Percentiles rank a stretch among this genome's conserved stretches.
Evolutionary conservation across 2,329 filamentous ascomycete genomes (phyloP).

Genomic region (Pseudocercospora macadamiae): DNA sequence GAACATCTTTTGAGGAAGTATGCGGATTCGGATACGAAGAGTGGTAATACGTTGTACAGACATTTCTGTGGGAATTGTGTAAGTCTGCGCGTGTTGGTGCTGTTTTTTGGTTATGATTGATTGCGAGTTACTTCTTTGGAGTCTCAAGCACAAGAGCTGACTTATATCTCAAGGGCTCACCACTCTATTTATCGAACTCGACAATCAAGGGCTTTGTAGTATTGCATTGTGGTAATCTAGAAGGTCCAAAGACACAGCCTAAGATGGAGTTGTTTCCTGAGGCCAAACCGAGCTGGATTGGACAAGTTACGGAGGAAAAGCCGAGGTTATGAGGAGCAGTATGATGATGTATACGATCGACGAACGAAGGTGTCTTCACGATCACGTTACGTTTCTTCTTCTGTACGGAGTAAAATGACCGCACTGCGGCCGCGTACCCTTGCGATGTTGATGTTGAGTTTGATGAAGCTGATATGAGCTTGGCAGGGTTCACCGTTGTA

Average conservation of each 20-base stretch:
- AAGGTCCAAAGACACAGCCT: slow-evolving; percentile 22
- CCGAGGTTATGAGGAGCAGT: slow-evolving; percentile 20
- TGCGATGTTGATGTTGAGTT: background rate
- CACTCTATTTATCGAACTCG: slow-evolving; percentile 28
- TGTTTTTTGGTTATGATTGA: too few species aligned
- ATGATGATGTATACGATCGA: background rate
- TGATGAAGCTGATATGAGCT: background rate
- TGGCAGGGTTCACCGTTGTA: slow-evolving; percentile 26
- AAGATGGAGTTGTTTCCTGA: slow-evolving; percentile 25
- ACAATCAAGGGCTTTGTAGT: slow-evolving; percentile 26
- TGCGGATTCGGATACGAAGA: slow-evolving; percentile 32
- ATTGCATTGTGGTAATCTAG: slow-evolving; percentile 22
- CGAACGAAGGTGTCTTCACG: too few species aligned
- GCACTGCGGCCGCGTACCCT: background rate
- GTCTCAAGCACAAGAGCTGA: too few species aligned
- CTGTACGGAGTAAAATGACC: background rate
- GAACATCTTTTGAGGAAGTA: slow-evolving; percentile 29
- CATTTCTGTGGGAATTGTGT: slow-evolving; percentile 37
- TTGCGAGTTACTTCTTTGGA: too few species aligned
- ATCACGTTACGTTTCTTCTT: too few species aligned
- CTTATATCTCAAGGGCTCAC: slow-evolving; percentile 21
- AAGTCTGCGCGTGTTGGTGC: slow-evolving; percentile 14
- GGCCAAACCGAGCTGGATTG: slow-evolving; percentile 18
- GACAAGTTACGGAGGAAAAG: slow-evolving; percentile 23
- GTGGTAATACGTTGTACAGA: slow-evolving; percentile 29